Evolutionary conservation across 2,329 filamentous ascomycete species (phyloP).

Genomic region (Fusarium zealandicum): DNA sequence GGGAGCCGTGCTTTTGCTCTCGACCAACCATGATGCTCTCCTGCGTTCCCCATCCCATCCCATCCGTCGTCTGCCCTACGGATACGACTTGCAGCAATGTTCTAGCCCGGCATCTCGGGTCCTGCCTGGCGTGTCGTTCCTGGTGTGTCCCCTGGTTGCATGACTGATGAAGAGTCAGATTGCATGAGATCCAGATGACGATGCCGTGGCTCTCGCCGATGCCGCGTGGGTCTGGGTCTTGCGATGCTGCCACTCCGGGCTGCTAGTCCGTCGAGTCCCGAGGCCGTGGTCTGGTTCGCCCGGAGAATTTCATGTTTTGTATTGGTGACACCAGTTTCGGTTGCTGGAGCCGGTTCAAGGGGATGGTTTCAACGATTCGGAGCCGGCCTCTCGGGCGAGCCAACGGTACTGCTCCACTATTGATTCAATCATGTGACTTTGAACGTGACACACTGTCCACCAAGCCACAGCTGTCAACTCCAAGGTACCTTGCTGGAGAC

Average conservation of each 20-base stretch:
- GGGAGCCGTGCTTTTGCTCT: not conserved
- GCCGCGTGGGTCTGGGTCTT: conserved; percentile 7
- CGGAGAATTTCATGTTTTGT: conserved; percentile 10
- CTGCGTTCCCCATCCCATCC: conserved; percentile 24
- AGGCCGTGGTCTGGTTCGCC: not conserved
- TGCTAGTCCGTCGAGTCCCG: not conserved
- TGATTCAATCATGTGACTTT: conserved; percentile 26
- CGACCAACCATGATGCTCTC: conserved; percentile 28
- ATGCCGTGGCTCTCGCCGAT: conserved; percentile 24
- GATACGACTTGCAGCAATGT: conserved; percentile 13
- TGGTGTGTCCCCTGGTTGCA: conserved; percentile 8
- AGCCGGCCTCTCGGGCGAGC: conserved; percentile 12
- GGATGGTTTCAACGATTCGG: conserved; percentile 13
- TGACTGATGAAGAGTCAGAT: conserved; percentile 19
- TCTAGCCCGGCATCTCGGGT: conserved; percentile 9
- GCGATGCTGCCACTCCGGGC: not conserved
- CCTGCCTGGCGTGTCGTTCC: not conserved
- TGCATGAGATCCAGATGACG: conserved; percentile 30
- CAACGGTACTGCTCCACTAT: not conserved
- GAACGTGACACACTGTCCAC: conserved; percentile 25
- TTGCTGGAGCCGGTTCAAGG: not conserved
- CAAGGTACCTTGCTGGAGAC: conserved; percentile 24
- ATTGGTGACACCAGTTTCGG: conserved; percentile 2
- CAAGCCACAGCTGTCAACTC: conserved; percentile 29
- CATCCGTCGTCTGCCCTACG: conserved; percentile 3